Evolutionary conservation across 164 flowering plant species (phyloP).

Genomic region (Vitis rotundifolia): DNA sequence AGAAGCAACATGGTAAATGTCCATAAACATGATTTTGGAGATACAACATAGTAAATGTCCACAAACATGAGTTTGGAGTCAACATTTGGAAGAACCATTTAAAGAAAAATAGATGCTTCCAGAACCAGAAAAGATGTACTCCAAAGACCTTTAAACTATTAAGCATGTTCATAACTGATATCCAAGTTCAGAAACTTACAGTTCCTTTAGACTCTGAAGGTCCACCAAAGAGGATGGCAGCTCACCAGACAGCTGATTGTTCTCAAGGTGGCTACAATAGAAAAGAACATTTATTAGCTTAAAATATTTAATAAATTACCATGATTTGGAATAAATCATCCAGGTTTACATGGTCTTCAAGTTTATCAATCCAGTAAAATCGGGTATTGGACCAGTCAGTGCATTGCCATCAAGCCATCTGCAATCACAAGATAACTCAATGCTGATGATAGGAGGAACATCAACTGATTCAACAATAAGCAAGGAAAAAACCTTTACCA

Average conservation of each 20-base stretch:
- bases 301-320: not conserved
- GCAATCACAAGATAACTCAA: constrained; percentile 24
- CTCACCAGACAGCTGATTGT: constrained; percentile 79
- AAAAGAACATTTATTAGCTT: constrained; percentile 10
- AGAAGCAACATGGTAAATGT: not conserved
- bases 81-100: constrained; percentile 1
- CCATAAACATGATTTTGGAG: too few relatives aligned
- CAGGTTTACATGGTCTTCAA: constrained; percentile 65
- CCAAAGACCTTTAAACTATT: not conserved
- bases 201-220: constrained; percentile 68
- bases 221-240: constrained; percentile 71
- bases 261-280: constrained; percentile 80
- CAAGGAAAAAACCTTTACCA: not conserved
- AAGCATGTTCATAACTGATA: not conserved
- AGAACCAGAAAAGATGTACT: not conserved
- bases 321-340: not conserved
- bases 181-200: constrained; percentile 58
- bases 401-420: constrained; percentile 95
- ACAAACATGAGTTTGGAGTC: too few relatives aligned
- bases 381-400: constrained; percentile 83
- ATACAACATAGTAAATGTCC: too few relatives aligned
- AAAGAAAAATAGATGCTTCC: not conserved
- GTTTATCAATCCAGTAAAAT: constrained; percentile 68
- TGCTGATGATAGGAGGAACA: not conserved
- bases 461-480: constrained; percentile 1